Base-by-base conservation (phyloP, 106 monocot genomes). In the Phalaenopsis equestris region DNA sequence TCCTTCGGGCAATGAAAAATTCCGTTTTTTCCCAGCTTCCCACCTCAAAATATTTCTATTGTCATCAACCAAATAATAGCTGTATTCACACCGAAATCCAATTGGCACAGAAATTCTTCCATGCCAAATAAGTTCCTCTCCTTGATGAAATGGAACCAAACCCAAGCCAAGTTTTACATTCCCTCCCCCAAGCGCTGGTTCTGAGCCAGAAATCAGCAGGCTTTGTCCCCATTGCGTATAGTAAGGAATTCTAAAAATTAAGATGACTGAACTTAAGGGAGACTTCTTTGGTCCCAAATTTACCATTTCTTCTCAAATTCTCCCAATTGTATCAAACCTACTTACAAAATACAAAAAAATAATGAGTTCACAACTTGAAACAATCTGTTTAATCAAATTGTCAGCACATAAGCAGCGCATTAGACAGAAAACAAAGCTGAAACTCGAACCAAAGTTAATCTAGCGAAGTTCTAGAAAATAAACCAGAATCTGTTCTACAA, bases 161-260 rank as follows among this genome's bases (percentile, higher is more conserved):
- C 82, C 67, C 19, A 93, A 19, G 19, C 90, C 96, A 76, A 82
- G 83, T 70, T 93, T 96, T 78, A 93, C 88, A 83, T 91, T 88
- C 87, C 96, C 86, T 24, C 87, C 83, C 74, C 96, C 96, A 47
- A 96, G 86, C 2, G 83, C 55, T 42, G 90, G 86, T 17, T 89
- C 83, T 3, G 93, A 93, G 30, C 96, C 96, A 5, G 91, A 90
- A 64, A 96, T 79, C 41, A 91, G 73, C 72, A 96, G 79, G 79
- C 87, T 91, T 81, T 96, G 96, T 1, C 96, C 96, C 96, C 96
- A 96, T 8, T 89, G 87, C 6, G 96, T 96, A 81, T 86, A 91
- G 18, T 96, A 96, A 38, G 96, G 96, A 30, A 93, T 46, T 72
- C 82, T 91, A 85, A 96, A 93, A 41, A 86, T 52, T 77, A 96